Conservation (phyloP, 768 basidiomycete genomes). For the Udeniomyces megalosporus region DNA sequence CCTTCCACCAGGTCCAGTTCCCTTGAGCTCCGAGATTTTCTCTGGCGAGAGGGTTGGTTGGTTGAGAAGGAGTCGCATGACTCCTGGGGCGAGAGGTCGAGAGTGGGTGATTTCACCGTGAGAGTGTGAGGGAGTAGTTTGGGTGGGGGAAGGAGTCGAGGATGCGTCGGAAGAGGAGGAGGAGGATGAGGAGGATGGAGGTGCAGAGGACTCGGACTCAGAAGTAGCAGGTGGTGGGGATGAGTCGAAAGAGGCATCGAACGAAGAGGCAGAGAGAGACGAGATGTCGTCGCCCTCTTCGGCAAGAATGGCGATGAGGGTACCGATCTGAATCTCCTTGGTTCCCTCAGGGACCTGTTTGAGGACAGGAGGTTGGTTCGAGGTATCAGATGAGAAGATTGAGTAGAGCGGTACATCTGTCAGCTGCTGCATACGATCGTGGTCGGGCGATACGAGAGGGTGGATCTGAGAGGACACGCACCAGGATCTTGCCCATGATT, state of each 20-base stretch:
- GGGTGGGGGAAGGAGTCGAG: conserved; percentile 20
- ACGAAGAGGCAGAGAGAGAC: conserved; percentile 43
- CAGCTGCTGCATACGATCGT: background rate
- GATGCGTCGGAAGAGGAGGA: background rate
- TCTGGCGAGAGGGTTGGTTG: too few species aligned
- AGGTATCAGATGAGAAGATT: too few species aligned
- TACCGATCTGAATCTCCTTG: conserved; percentile 73
- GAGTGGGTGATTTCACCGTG: conserved; percentile 34
- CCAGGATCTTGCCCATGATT: conserved; percentile 31
- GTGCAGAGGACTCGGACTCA: background rate
- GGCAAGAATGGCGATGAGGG: conserved; percentile 75
- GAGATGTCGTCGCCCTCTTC: conserved; percentile 94
- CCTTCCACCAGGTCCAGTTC: conserved; percentile 77
- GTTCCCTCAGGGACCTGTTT: conserved; percentile 54
- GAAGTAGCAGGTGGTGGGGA: conserved; percentile 6
- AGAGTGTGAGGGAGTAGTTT: conserved; percentile 34
- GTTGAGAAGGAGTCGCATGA: conserved; percentile 48
- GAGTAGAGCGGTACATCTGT: too few species aligned
- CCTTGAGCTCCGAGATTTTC: too few species aligned
- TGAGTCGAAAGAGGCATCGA: conserved; percentile 5
- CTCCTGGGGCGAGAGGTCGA: conserved; percentile 73
- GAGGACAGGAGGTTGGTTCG: background rate
- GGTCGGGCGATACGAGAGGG: background rate
- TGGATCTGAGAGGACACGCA: conserved; percentile 17
- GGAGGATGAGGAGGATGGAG: too few species aligned